Percentiles rank a stretch among this genome's conserved stretches.
Conservation (phyloP, 371 early-diverging fungal genomes). For the Fennellomyces sp. region DNA sequence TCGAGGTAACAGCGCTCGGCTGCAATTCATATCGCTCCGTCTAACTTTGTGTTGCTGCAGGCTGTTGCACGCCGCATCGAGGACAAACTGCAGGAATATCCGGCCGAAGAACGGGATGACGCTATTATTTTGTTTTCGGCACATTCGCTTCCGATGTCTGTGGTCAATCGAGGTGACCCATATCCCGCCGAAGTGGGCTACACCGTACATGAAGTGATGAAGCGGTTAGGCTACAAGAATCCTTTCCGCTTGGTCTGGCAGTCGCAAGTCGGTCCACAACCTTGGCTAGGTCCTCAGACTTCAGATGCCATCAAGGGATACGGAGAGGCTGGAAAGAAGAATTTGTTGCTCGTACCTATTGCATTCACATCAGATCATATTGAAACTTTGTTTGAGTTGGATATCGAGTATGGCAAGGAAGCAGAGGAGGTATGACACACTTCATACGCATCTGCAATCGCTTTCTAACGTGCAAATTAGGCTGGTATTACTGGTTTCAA, state of each 20-base stretch:
- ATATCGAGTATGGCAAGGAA: constrained; percentile 87
- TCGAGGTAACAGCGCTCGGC: constrained; percentile 57
- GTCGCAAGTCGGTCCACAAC: constrained; percentile 92
- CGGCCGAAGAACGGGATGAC: constrained; percentile 62
- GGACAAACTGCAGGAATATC: constrained; percentile 67
- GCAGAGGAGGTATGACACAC: constrained; percentile 70
- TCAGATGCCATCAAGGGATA: constrained; percentile 77
- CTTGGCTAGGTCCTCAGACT: constrained; percentile 95
- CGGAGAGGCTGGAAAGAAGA: constrained; percentile 75
- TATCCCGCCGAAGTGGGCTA: constrained; percentile 94
- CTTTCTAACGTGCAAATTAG: constrained; percentile 14
- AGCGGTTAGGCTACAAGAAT: constrained; percentile 67
- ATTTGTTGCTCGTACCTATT: constrained; percentile 87
- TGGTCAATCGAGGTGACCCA: constrained; percentile 90
- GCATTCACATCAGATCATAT: constrained; percentile 97
- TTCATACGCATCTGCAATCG: not conserved
- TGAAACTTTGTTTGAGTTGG: constrained; percentile 95
- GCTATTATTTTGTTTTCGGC: constrained; percentile 93
- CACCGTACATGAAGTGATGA: constrained; percentile 86
- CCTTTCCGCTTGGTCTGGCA: constrained; percentile 97
- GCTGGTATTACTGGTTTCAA: constrained; percentile 80
- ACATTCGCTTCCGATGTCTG: constrained; percentile 94
- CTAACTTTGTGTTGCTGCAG: constrained; percentile 1
- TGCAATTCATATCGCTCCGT: not conserved
- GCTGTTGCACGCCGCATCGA: constrained; percentile 81